Evolutionary conservation across 2,329 filamentous ascomycete genomes (phyloP), one percentile per base, ranked within the genome.

Genomic region (Aureobasidium sp.): DNA sequence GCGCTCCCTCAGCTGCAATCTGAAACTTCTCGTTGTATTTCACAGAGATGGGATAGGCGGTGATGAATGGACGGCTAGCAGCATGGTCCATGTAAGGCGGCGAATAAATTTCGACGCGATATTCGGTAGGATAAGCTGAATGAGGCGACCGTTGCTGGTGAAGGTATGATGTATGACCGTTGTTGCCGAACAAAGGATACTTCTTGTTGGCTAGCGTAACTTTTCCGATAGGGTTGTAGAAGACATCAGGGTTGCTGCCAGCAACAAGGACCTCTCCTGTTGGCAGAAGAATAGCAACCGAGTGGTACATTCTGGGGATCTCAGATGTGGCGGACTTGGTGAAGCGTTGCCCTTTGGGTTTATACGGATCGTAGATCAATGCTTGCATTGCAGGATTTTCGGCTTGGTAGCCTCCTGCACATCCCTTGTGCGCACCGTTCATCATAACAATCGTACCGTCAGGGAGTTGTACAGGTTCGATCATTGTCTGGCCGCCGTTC

Each of bases 231-330:
- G 83, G 75, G 37, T 82, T 71, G 16, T 82, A 82, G 74, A 80
- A 78, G 68, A 85, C 79, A 41, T 85, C 80, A 0, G 84, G 83
- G 68, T 85, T 85, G 59, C 81, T 84, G 37, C 84, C 83, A 32
- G 82, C 77, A 64, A 86, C 75, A 67, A 86, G 75, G 7, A 86
- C 73, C 0, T 82, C 83, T n/a, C 82, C 84, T 67, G 86, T 82
- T 21, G 83, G 76, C 5, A 86, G 74, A 5, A 86, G 75, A 11
- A 85, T 74, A 16, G 82, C 79, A 48, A 85, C 81, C 29, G 81
- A 83, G 70, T 86, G 84, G 72, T 86, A 86, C 45, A 86, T 74
- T 49, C 72, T 61, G 5, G 76, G 69, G 59, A 80, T 75, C 49
- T 72, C 73, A 6, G 76, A 76, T 57, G 71, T 74, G 58, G 74